Evolutionary conservation across 306 rosid species (phyloP).

Genomic region (Ormosia emarginata): DNA sequence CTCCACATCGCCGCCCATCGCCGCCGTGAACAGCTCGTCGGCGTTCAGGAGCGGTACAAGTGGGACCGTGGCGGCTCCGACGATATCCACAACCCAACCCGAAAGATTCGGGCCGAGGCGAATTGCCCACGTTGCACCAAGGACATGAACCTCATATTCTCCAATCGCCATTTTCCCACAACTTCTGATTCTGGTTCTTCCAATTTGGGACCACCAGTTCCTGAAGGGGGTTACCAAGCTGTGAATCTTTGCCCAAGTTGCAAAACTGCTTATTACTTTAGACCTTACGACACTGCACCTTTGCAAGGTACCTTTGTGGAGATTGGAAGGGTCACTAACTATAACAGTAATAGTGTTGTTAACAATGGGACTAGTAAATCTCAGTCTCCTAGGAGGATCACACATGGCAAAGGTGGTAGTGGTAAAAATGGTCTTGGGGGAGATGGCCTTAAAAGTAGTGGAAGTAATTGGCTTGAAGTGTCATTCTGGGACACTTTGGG

Average conservation of each 20-base stretch:
- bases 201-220: constrained; percentile 27
- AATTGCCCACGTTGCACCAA: constrained; percentile 89
- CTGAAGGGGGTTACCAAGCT: constrained; percentile 49
- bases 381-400: constrained; percentile 33
- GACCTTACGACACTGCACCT: constrained; percentile 61
- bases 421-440: constrained; percentile 29
- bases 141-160: constrained; percentile 70
- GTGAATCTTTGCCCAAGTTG: constrained; percentile 86
- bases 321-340: constrained; percentile 58
- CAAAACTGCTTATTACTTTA: constrained; percentile 80
- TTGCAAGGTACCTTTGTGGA: constrained; percentile 87
- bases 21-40: constrained; percentile 50
- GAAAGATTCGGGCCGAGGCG: constrained; percentile 86
- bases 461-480: constrained; percentile 40
- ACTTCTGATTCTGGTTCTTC: background rate
- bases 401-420: constrained; percentile 25
- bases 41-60: constrained; percentile 77
- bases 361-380: constrained; percentile 15
- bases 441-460: constrained; percentile 21
- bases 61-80: constrained; percentile 95
- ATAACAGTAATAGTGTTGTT: constrained; percentile 11
- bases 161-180: constrained; percentile 48
- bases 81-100: constrained; percentile 35
- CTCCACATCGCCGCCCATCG: constrained; percentile 40
- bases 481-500: constrained; percentile 62